Conservation (phyloP, 306 rosid species). For the Pueraria montana region DNA sequence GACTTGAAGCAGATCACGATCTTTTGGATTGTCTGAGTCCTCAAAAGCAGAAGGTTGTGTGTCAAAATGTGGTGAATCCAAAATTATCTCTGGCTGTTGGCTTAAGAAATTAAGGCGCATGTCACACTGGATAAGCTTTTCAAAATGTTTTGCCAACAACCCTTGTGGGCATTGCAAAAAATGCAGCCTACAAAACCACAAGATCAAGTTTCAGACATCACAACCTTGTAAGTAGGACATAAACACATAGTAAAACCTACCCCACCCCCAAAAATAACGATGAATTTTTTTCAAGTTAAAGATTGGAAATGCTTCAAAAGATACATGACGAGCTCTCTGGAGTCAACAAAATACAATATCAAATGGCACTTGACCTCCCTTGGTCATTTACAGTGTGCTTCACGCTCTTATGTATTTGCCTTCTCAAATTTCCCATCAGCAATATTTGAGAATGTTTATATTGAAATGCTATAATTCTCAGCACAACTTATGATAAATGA, state of each 20-base stretch:
- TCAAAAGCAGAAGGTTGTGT: conserved; percentile 60
- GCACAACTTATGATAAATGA: too few species aligned
- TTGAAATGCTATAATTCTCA: conserved; percentile 5
- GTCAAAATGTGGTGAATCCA: conserved; percentile 85
- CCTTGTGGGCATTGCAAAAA: conserved; percentile 92
- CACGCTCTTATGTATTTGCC: background rate
- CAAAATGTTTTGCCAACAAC: conserved; percentile 80
- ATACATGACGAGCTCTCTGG: background rate
- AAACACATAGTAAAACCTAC: background rate
- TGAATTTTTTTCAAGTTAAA: background rate
- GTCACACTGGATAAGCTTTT: conserved; percentile 91
- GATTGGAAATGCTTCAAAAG: conserved; percentile 19
- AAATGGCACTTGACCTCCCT: conserved; percentile 10
- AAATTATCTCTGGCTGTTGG: conserved; percentile 74
- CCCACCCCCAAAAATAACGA: background rate
- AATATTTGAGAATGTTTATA: background rate
- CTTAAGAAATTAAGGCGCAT: conserved; percentile 81
- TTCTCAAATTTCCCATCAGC: conserved; percentile 6
- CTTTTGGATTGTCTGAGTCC: conserved; percentile 58
- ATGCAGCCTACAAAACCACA: conserved; percentile 72
- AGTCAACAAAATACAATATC: conserved; percentile 19
- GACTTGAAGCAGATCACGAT: conserved; percentile 58
- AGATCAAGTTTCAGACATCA: conserved; percentile 34
- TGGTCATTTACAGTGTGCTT: background rate
- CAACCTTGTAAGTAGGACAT: background rate